These are phyloP conservation scores for Noccaea caerulescens DNA, from an alignment of 345 rosid genomes.

Conservation along the genomic window DNA sequence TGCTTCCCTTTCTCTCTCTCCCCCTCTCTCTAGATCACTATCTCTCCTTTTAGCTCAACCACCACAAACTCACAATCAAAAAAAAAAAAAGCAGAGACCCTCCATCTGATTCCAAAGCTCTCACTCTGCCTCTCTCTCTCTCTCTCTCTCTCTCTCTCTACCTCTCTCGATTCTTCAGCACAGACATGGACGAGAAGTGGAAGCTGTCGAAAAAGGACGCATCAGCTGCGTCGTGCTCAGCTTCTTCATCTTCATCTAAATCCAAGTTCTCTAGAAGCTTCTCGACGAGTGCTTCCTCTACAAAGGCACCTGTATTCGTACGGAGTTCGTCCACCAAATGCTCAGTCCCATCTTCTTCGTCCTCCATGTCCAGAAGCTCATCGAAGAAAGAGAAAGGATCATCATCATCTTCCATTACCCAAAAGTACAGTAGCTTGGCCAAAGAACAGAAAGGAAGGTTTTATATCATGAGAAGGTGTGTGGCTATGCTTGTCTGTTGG, in stretches of 20 bases:
- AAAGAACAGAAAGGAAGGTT: constrained; percentile 95
- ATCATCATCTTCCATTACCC: constrained; percentile 55
- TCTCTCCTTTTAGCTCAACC: constrained; percentile 31
- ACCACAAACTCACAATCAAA: constrained; percentile 45
- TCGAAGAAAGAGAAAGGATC: constrained; percentile 69
- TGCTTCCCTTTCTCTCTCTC: constrained; percentile 23
- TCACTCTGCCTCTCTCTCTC: not conserved
- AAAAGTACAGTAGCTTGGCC: constrained; percentile 82
- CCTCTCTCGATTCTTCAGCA: not conserved
- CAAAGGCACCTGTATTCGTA: constrained; percentile 58
- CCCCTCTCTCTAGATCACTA: constrained; percentile 35
- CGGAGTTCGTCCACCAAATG: constrained; percentile 62
- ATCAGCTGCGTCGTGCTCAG: constrained; percentile 40
- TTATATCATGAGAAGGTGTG: constrained; percentile 95
- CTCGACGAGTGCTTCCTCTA: constrained; percentile 69
- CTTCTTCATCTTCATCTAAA: constrained; percentile 50
- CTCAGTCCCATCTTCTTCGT: constrained; percentile 41
- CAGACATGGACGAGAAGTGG: constrained; percentile 81
- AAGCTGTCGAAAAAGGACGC: constrained; percentile 60
- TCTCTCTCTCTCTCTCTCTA: not conserved
- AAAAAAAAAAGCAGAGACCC: not conserved
- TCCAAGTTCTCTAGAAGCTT: constrained; percentile 64
- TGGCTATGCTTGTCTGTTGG: constrained; percentile 99
- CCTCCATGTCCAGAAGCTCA: constrained; percentile 54
- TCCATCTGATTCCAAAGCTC: constrained; percentile 25